These are phyloP conservation scores for Mycena crocata DNA, from an alignment of 768 basidiomycete species.

Conservation along the genomic window DNA sequence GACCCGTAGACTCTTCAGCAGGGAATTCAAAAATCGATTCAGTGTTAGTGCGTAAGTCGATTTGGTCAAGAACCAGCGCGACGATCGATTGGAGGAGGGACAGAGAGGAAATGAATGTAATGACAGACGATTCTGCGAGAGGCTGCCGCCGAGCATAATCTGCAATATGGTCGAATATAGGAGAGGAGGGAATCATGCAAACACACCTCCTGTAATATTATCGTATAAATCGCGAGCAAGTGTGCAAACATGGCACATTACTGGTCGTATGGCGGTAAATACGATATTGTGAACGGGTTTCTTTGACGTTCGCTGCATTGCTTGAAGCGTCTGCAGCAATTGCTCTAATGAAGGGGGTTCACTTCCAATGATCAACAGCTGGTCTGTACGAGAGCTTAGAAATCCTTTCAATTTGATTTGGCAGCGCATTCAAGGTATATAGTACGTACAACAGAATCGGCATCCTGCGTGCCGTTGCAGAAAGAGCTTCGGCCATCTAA, in stretches of 20 bases:
- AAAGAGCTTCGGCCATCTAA: slow-evolving; percentile 25
- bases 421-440: too few relatives aligned
- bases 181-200: background rate
- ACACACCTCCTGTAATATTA: slow-evolving; percentile 21
- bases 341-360: slow-evolving; percentile 15
- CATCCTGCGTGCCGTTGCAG: slow-evolving; percentile 8
- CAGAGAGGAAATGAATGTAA: slow-evolving; percentile 17
- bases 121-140: slow-evolving; percentile 9
- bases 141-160: slow-evolving; percentile 24
- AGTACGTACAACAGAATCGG: slow-evolving; percentile 19
- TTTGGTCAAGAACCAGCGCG: slow-evolving; percentile 2
- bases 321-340: slow-evolving; percentile 4
- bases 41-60: background rate
- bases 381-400: slow-evolving; percentile 13
- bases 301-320: background rate
- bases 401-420: background rate
- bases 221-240: slow-evolving; percentile 27
- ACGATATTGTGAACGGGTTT: background rate
- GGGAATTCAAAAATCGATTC: background rate
- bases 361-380: slow-evolving; percentile 11
- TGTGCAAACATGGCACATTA: slow-evolving; percentile 13
- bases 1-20: background rate
- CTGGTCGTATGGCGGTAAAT: background rate
- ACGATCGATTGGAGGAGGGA: slow-evolving; percentile 21
- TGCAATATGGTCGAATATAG: background rate